Percentiles rank a stretch among this genome's conserved stretches.
These are phyloP conservation scores for Desmodesmus armatus DNA, from an alignment of 139 green algal genomes.

Conservation along the genomic window DNA sequence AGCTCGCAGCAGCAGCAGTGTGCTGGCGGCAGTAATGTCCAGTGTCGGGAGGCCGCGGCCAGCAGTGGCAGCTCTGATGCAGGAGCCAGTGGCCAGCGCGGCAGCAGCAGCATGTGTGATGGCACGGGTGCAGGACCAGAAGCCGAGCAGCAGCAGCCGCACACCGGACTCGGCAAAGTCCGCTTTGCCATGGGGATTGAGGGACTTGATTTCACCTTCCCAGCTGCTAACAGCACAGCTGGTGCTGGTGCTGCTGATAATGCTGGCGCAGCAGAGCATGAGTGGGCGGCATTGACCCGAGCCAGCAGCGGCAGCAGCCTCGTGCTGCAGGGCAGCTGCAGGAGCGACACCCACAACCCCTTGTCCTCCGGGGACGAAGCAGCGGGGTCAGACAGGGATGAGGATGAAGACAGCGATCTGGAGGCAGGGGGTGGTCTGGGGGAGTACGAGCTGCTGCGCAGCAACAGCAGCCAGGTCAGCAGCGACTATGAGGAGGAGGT, in stretches of 20 bases:
- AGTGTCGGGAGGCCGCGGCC: neutral
- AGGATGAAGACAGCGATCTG: neutral
- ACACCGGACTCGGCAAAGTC: no score
- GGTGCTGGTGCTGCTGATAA: neutral
- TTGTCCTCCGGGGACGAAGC: no score
- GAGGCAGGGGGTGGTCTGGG: no score
- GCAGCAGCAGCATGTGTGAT: neutral
- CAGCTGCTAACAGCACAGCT: neutral
- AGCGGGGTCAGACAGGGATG: conserved; percentile 1
- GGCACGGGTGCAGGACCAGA: neutral
- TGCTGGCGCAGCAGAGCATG: neutral
- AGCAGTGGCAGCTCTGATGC: no score
- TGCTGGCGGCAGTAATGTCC: neutral
- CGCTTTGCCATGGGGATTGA: no score
- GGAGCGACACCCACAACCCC: neutral
- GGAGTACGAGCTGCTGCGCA: conserved; percentile 16
- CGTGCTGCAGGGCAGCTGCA: neutral
- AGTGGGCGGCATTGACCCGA: no score
- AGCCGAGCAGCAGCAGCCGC: neutral
- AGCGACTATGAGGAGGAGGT: neutral
- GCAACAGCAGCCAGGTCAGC: conserved; percentile 13
- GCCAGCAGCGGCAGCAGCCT: no score
- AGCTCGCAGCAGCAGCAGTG: neutral
- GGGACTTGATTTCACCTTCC: no score
- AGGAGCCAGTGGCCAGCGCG: no score